Evolutionary conservation across 179 eudicot genomes (phyloP), one percentile per base, ranked within the genome.

Genomic region (Camellia oleifera): DNA sequence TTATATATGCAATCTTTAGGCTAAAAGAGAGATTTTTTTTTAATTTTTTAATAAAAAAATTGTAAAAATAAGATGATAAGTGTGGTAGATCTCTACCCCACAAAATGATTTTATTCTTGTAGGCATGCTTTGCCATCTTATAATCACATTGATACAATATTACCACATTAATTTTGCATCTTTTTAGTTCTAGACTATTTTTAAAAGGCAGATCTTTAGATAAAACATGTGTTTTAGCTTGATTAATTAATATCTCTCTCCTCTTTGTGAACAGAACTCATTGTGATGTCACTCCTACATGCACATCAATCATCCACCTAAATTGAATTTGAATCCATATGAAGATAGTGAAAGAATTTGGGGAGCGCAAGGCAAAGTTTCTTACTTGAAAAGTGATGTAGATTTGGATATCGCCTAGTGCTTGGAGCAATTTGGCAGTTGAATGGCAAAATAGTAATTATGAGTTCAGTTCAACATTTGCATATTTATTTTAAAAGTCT

Each of bases 71-170:
- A 56, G 60, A 10, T 56, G 14, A 56, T 56, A 10, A 56, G 32
- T 56, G 44, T 67, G 26, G 6, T 77, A 77, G 72, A 64, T 66
- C 73, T 54, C 80, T 77, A 67, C 73, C 74, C 74, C 68, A 78
- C 80, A 32, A 67, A 78, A 78, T 78, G 74, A 78, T 78, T 78
- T 78, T 56, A 69, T 67, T 67, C 65, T 50, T 50, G 48, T 26
- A 77, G 52, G 72, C 79, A 65, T 77, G 79, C 72, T 26, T 76
- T 52, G 17, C 70, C 26, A 76, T 62, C 78, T 52, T 50, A 72
- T 42, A 23, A 56, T 74, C 6, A 48, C 20, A 18, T 32, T 32
- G 60, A 14, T 20, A 20, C 2, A 7, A 18, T 46, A 61, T 60
- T 62, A 44, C 5, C 1, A 60, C 52, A 32, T 17, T 50, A 77